Percentiles rank a stretch among this genome's conserved stretches.
These are phyloP conservation scores for Piper betle DNA, from an alignment of 164 flowering plant species.

Conservation along the genomic window DNA sequence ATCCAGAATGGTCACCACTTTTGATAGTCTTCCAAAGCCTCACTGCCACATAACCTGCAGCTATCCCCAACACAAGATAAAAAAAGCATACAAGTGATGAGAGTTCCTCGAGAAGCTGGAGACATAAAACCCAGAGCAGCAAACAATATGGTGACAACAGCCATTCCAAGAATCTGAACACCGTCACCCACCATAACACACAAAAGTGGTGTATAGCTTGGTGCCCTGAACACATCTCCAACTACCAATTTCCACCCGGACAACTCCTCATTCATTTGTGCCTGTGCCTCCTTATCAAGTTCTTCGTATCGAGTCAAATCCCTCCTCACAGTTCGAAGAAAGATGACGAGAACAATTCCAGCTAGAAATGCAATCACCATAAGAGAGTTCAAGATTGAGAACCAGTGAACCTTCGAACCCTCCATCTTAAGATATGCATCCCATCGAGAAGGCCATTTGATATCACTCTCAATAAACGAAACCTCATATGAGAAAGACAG, in stretches of 20 bases:
- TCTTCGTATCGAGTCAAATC: constrained; percentile 79
- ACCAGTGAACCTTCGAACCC: constrained; percentile 85
- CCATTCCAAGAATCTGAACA: constrained; percentile 81
- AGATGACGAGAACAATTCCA: constrained; percentile 81
- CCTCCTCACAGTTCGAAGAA: constrained; percentile 65
- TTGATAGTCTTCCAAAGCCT: constrained; percentile 68
- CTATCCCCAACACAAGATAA: constrained; percentile 65
- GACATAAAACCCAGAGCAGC: constrained; percentile 91
- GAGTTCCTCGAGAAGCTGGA: constrained; percentile 79
- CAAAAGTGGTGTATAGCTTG: constrained; percentile 38
- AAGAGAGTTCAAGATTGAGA: constrained; percentile 70
- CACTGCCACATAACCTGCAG: constrained; percentile 76
- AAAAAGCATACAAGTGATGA: constrained; percentile 70
- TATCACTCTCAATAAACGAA: constrained; percentile 55
- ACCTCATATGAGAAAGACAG: constrained; percentile 63
- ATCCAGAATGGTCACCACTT: constrained; percentile 47
- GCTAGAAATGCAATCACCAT: constrained; percentile 88
- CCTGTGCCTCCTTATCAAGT: constrained; percentile 87
- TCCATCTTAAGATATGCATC: constrained; percentile 91
- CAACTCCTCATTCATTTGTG: constrained; percentile 84
- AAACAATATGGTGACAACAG: constrained; percentile 65
- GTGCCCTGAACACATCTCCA: constrained; percentile 78
- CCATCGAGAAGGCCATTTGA: constrained; percentile 91
- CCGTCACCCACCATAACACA: constrained; percentile 83
- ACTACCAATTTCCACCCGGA: constrained; percentile 93